Conservation (phyloP, 768 basidiomycete species). For the Leccinum uliginosum region DNA sequence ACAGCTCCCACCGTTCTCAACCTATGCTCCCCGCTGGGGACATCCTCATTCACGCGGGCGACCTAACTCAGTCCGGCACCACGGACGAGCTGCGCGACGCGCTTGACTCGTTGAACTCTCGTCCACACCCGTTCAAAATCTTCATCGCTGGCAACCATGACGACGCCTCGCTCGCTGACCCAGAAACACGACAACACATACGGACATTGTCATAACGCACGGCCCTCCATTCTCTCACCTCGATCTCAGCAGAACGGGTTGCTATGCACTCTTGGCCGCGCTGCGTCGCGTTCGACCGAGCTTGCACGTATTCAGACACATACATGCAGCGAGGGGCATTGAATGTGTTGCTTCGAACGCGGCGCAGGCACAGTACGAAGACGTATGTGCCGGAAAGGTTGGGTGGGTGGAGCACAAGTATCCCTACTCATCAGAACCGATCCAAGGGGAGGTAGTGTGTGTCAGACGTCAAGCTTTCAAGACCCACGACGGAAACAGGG, state of each 20-base stretch:
- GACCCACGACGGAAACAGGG: not conserved
- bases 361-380: slow-evolving; percentile 5
- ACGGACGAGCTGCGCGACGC: slow-evolving; percentile 2
- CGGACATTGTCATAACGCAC: not conserved
- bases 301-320: slow-evolving; percentile 9
- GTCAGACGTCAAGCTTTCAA: not conserved
- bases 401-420: not conserved
- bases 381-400: not conserved
- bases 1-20: slow-evolving; percentile 3
- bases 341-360: not conserved
- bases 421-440: not conserved
- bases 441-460: not conserved
- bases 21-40: slow-evolving; percentile 2
- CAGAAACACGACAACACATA: not conserved
- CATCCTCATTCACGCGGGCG: slow-evolving; percentile 7
- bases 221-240: not conserved
- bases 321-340: slow-evolving; percentile 7
- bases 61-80: slow-evolving; percentile 5
- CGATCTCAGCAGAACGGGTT: not conserved
- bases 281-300: slow-evolving; percentile 5
- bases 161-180: slow-evolving; percentile 2
- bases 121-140: slow-evolving; percentile 8
- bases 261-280: slow-evolving; percentile 3
- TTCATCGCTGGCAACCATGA: slow-evolving; percentile 12
- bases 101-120: slow-evolving; percentile 6